Evolutionary conservation across 108 stramenopile genomes (phyloP).

Genomic region (Nitzschia sp.): DNA sequence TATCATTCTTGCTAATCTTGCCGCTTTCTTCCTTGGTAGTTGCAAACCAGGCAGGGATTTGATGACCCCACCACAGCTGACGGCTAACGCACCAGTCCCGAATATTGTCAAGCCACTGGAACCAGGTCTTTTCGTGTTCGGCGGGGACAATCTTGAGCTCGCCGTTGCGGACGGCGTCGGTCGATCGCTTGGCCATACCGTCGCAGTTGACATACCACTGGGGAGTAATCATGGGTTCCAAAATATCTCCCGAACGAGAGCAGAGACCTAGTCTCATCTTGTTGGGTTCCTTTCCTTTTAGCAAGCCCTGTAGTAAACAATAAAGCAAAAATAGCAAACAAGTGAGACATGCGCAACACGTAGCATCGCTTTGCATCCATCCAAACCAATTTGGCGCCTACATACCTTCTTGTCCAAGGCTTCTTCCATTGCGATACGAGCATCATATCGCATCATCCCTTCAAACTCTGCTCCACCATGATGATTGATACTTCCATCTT

Average conservation of each 20-base stretch:
- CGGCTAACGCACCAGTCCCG: slow-evolving; percentile 98
- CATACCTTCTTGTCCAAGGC: slow-evolving; percentile 86
- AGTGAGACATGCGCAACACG: neutral
- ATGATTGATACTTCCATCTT: slow-evolving; percentile 93
- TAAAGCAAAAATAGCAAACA: neutral
- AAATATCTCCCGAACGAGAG: slow-evolving; percentile 96
- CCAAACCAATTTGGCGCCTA: neutral
- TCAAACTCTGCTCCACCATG: slow-evolving; percentile 84
- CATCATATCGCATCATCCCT: slow-evolving; percentile 98
- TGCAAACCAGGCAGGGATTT: slow-evolving; percentile 99
- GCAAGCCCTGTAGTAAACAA: slow-evolving; percentile 84
- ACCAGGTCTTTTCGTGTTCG: slow-evolving; percentile 96
- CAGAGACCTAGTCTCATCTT: slow-evolving; percentile 97
- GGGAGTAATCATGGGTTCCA: slow-evolving; percentile 99
- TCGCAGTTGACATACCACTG: slow-evolving; percentile 99
- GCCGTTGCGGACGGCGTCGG: slow-evolving; percentile 94
- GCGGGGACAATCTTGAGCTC: slow-evolving; percentile 93
- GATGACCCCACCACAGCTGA: slow-evolving; percentile 99
- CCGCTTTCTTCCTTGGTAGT: slow-evolving; percentile 57
- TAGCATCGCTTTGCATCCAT: neutral
- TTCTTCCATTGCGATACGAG: slow-evolving; percentile 94
- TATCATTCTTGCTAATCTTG: slow-evolving; percentile 73
- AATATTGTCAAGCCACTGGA: slow-evolving; percentile 97
- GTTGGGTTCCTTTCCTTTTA: slow-evolving; percentile 93
- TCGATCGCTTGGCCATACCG: slow-evolving; percentile 92